Base-by-base conservation (phyloP, 2,329 filamentous ascomycete species). In the Colletotrichum echinochloae region DNA sequence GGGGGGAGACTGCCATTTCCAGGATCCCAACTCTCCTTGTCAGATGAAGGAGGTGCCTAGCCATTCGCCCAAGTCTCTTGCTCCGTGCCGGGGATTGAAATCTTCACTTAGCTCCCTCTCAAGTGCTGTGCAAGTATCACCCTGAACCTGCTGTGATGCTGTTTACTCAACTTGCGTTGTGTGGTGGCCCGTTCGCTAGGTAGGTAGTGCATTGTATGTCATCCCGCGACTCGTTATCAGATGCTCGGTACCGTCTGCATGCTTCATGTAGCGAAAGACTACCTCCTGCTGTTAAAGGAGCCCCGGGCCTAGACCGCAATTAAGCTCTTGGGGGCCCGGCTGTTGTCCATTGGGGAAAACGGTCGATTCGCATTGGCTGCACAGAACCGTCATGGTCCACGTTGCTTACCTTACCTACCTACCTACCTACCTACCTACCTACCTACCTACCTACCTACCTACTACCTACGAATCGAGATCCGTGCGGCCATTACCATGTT, bases 271-370 rank as follows among this genome's bases (percentile, higher is more conserved):
- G 37, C 33, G 23, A 20, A 52, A 56, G 11, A 41, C 49, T 59
- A 61, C 51, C 46, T 62, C 51, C 18, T 51, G 37, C 37, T 59
- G 68, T 56, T 70, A 37, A 12, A 48, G 11, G 51, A 49, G 60
- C 37, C 39, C 62, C 60, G 30, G 63, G 39, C 63, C 44, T 46
- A 51, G 57, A n/a, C 60, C 66, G 41, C 56, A 44, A 71, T 64
- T 64, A 69, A 69, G 68, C 68, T 68, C 68, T 60, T 46, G 59
- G 57, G 64, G 64, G 39, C 46, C 44, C 51, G 20, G 41, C 48
- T 55, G 23, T 54, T 26, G 52, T 23, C 30, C 59, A 55, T 18
- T 65, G 41, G 39, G 59, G 18, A 60, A 63, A 60, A 60, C 65
- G 65, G 54, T 60, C 9, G 3, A 16, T 48, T 60, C 59, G 59